Percentiles rank a stretch among this genome's conserved stretches.
phyloP scores from a whole-genome alignment of 148 eudicot species.

The Amaranthus hypochondriacus region DNA sequence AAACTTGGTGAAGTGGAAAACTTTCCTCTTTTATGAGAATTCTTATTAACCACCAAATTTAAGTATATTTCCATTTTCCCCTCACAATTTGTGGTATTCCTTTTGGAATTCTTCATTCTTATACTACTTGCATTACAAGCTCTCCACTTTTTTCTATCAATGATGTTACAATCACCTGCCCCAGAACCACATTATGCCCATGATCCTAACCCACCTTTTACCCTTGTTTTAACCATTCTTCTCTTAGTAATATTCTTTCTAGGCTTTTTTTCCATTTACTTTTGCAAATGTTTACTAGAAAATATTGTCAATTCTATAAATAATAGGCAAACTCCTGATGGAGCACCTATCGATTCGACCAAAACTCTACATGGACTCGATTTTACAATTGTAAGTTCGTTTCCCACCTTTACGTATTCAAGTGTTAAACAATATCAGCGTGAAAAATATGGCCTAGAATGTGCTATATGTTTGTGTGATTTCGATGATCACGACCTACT shows the following conservation, averaged over 20 bases:
- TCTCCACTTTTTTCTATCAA: conserved; percentile 31
- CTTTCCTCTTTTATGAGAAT: not conserved
- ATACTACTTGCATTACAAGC: conserved; percentile 21
- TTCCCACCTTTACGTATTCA: conserved; percentile 57
- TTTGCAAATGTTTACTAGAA: conserved; percentile 63
- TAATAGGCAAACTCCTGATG: conserved; percentile 32
- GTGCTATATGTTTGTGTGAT: conserved; percentile 75
- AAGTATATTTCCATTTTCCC: conserved; percentile 12
- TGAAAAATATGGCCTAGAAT: conserved; percentile 63
- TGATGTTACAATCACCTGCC: conserved; percentile 19
- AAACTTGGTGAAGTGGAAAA: not conserved
- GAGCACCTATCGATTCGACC: conserved; percentile 27
- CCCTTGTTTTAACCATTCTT: conserved; percentile 51
- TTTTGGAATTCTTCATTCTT: conserved; percentile 20
- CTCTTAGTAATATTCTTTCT: conserved; percentile 52
- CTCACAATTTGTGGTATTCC: conserved; percentile 19
- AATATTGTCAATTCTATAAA: conserved; percentile 33
- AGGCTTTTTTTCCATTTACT: conserved; percentile 66
- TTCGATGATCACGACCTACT: conserved; percentile 42
- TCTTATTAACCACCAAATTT: not conserved
- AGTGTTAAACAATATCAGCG: conserved; percentile 47
- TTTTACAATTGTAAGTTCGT: conserved; percentile 37
- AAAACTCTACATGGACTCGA: conserved; percentile 41
- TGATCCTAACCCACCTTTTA: conserved; percentile 43
- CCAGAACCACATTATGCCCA: conserved; percentile 20